Conservation (phyloP, 1,139 yeast species). For the Debaryomyces robertsiae region DNA sequence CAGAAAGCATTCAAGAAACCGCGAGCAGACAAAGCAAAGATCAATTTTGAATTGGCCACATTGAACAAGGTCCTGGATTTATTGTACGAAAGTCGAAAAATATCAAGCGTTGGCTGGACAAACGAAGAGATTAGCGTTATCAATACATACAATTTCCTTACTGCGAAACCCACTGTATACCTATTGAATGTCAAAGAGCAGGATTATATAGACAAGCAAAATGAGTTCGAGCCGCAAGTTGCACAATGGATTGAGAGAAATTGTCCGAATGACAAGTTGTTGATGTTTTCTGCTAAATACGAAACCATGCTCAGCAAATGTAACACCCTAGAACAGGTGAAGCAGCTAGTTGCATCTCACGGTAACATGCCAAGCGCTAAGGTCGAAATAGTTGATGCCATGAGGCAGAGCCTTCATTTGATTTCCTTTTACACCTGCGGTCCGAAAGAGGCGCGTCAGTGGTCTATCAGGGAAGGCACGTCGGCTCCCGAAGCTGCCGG, state of each 20-base stretch:
- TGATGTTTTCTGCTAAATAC: conserved; percentile 61
- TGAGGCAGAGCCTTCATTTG: conserved; percentile 69
- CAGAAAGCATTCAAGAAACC: conserved; percentile 47
- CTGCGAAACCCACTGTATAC: conserved; percentile 71
- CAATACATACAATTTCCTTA: conserved; percentile 60
- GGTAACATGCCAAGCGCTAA: conserved; percentile 36
- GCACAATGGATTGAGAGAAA: conserved; percentile 54
- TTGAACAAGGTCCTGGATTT: conserved; percentile 52
- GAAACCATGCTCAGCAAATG: conserved; percentile 47
- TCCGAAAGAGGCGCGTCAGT: conserved; percentile 84
- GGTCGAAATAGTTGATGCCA: conserved; percentile 52
- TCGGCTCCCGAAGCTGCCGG: conserved; percentile 94
- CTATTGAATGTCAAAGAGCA: conserved; percentile 59
- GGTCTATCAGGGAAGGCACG: conserved; percentile 82
- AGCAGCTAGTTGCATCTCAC: conserved; percentile 17
- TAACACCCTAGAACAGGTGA: conserved; percentile 22
- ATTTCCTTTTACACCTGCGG: conserved; percentile 94
- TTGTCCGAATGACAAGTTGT: conserved; percentile 56
- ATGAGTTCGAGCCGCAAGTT: conserved; percentile 49
- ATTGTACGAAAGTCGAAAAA: conserved; percentile 61
- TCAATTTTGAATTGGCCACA: conserved; percentile 47
- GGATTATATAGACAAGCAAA: conserved; percentile 50
- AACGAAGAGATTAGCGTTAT: conserved; percentile 58
- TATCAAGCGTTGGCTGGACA: conserved; percentile 51
- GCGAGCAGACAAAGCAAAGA: conserved; percentile 25